Evolutionary conservation across 192 early-diverging fungal genomes (phyloP), one percentile per base, ranked within the genome.

Genomic region (Linnemannia zychae): DNA sequence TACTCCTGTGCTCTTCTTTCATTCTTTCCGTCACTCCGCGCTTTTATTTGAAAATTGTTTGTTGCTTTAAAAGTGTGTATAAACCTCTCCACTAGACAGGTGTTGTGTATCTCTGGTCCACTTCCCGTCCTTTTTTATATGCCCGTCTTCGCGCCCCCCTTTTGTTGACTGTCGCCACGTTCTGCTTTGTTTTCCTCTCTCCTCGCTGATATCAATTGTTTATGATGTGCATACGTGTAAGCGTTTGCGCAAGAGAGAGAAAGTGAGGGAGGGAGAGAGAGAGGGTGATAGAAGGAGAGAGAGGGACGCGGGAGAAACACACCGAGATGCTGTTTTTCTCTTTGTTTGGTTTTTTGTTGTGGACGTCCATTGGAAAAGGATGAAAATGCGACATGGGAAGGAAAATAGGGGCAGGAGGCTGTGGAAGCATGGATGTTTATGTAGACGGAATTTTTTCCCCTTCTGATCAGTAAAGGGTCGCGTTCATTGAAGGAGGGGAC

Each of bases 161-260:
- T 63, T 63, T 63, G 9, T 24, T 63, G 57, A 31, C 11, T 63
- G 57, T 33, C 57, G 57, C 57, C 57, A 63, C 57, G 57, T 63
- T 63, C 57, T 36, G 40, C 3, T 44, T 3, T 44, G 40, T 44
- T 3, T 68, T 38, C 17, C 34, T 67, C 7, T 18, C 22, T 68
- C 6, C 17, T 20, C 38, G 11, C 15, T n/a, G 20, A 28, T 46
- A 44, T n/a, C 36, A 47, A 48, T 71, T 38, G 17, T 33, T 46
- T 24, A 13, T n/a, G 5, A 47, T 20, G 40, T 4, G 16, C 24
- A 7, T 18, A 71, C 38, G 67, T 68, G 17, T n/a, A n/a, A 34
- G 36, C 22, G 22, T 68, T 34, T 20, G 24, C 15, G 33, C 24
- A 38, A 22, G 17, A 16, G 33, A 44, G 12, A 12, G 57, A 49